A percentile compares a stretch with the other conserved stretches of the same genome.
These are phyloP conservation scores for Inonotus hispidus DNA, from an alignment of 1,284 basidiomycete genomes.

Conservation along the genomic window DNA sequence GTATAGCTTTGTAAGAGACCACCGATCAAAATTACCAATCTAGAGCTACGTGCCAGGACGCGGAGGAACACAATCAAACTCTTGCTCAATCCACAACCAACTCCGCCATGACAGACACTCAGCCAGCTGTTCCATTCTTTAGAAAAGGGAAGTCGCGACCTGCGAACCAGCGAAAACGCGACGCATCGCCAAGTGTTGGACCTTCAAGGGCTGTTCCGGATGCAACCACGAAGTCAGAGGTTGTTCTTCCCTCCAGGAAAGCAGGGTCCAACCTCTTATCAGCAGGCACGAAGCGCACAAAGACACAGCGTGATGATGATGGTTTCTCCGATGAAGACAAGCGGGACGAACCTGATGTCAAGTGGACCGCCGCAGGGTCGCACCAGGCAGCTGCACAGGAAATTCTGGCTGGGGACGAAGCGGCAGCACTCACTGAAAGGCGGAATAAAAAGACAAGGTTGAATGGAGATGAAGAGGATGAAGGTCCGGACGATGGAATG, in stretches of 20 bases:
- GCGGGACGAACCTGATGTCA: slow-evolving; percentile 68
- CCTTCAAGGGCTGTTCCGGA: slow-evolving; percentile 28
- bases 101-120: slow-evolving; percentile 10
- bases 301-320: slow-evolving; percentile 47
- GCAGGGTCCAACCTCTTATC: slow-evolving; percentile 63
- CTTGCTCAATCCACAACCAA: background rate
- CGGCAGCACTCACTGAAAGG: slow-evolving; percentile 67
- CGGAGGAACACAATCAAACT: background rate
- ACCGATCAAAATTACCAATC: background rate
- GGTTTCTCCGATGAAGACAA: slow-evolving; percentile 37
- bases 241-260: slow-evolving; percentile 73
- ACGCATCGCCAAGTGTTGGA: slow-evolving; percentile 41
- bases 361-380: slow-evolving; percentile 70
- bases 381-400: slow-evolving; percentile 64
- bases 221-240: slow-evolving; percentile 49
- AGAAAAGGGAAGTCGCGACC: slow-evolving; percentile 79
- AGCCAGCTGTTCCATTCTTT: slow-evolving; percentile 65
- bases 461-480: slow-evolving; percentile 54
- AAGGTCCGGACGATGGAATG: slow-evolving; percentile 77
- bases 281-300: slow-evolving; percentile 79
- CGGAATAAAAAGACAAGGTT: slow-evolving; percentile 47
- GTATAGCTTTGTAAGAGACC: slow-evolving; percentile 5
- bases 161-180: slow-evolving; percentile 65
- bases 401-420: slow-evolving; percentile 74
- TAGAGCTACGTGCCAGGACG: background rate